Conservation (phyloP, 177 flowering plant species). For the Telopea speciosissima region DNA sequence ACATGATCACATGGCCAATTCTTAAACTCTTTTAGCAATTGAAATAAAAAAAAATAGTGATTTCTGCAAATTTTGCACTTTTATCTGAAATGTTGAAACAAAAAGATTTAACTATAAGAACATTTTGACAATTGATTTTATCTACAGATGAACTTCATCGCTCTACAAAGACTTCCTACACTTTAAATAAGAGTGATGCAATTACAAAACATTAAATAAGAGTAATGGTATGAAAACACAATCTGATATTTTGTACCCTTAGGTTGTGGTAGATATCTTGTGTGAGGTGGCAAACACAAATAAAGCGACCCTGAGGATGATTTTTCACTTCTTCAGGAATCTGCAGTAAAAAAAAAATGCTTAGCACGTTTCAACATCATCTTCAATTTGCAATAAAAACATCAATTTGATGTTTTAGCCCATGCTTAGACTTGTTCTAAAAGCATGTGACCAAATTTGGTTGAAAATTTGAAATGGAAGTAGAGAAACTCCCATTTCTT, state of each 20-base stretch:
- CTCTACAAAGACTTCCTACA: background rate
- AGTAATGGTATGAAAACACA: background rate
- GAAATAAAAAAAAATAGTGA: no score
- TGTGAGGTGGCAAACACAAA: slow-evolving; percentile 80
- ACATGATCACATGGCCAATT: no score
- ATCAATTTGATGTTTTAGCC: background rate
- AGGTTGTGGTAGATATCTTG: slow-evolving; percentile 74
- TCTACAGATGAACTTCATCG: background rate
- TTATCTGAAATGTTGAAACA: no score
- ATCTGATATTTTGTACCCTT: slow-evolving; percentile 27
- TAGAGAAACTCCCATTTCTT: no score
- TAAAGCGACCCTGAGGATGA: slow-evolving; percentile 70
- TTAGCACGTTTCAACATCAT: background rate
- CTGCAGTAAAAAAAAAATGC: slow-evolving; percentile 26
- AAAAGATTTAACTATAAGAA: background rate
- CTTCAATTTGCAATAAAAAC: background rate
- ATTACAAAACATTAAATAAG: no score
- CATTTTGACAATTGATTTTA: background rate
- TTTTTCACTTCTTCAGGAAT: slow-evolving; percentile 89
- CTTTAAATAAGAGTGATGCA: no score
- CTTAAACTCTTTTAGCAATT: no score
- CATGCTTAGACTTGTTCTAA: no score
- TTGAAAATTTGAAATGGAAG: no score
- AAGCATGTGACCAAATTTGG: no score
- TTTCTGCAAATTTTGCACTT: no score